Base-by-base conservation (phyloP, 306 rosid genomes). In the Lathyrus aphaca region DNA sequence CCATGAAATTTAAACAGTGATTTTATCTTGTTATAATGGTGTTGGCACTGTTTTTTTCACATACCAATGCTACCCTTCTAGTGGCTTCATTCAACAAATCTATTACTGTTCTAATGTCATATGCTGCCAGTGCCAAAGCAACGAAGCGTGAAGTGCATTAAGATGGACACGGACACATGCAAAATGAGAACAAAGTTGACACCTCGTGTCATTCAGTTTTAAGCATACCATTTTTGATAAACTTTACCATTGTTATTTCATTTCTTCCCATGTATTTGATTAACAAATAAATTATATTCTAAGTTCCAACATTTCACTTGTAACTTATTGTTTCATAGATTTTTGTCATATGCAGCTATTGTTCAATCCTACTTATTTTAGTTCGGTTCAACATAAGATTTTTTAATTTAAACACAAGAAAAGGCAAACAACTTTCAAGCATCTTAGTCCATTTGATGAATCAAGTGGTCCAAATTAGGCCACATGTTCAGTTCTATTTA, bases 1-100 rank as follows among this genome's bases (percentile, higher is more conserved):
- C 18, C 69, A 37, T 60, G 75, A 81, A 58, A 43, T 71, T 55
- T 23, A 18, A 70, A 40, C 19, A 51, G 48, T 76, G 74, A 81
- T 39, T 45, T 29, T 54, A 39, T 69, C 46, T 68, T 44, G 16
- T 37, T 43, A 7, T 5, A 9, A 25, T 10, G 17, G 35, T 44
- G 69, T 11, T n/a, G 32, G 4, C 70, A 14, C 56, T 32, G 44
- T 29, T 25, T 16, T 68, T 68, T 29, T 25, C 8, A 6, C 10
- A 18, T 6, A 21, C 53, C 53, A 32, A 16, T 19, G 75, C 51
- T 16, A 38, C 64, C 61, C 23, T 46, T 43, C 67, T 18, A 23
- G 50, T 38, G 49, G 69, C 57, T 49, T 49, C 25, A 10, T 50
- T 51, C 15, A 9, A 14, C 13, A 27, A 23, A 11, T 23, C 48